Evolutionary conservation across 371 early-diverging fungal genomes (phyloP).

Genomic region (Blakeslea trispora): DNA sequence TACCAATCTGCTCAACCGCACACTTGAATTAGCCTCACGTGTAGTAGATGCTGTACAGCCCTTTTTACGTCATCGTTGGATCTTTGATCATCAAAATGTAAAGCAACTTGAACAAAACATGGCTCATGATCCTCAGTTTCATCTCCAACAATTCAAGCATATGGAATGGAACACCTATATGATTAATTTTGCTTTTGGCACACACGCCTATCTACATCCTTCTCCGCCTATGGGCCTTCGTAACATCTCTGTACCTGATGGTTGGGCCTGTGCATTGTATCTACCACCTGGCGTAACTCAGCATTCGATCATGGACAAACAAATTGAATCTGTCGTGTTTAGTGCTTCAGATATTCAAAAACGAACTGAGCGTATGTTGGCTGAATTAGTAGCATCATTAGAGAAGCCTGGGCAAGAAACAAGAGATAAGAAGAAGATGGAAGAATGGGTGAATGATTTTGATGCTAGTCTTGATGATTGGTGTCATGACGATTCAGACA

Average conservation of each 20-base stretch:
- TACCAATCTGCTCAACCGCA: slow-evolving; percentile 26
- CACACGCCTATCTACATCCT: slow-evolving; percentile 42
- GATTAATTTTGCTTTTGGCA: slow-evolving; percentile 46
- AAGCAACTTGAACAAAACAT: slow-evolving; percentile 22
- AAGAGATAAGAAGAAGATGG: slow-evolving; percentile 38
- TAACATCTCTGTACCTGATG: slow-evolving; percentile 35
- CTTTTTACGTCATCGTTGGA: slow-evolving; percentile 41
- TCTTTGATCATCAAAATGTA: slow-evolving; percentile 43
- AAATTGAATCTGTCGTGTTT: slow-evolving; percentile 48
- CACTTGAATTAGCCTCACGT: slow-evolving; percentile 37
- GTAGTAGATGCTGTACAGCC: slow-evolving; percentile 40
- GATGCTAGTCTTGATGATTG: slow-evolving; percentile 57
- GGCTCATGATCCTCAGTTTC: slow-evolving; percentile 27
- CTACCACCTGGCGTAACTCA: slow-evolving; percentile 28
- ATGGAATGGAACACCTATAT: slow-evolving; percentile 47
- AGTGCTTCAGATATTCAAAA: slow-evolving; percentile 49
- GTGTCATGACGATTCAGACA: slow-evolving; percentile 53
- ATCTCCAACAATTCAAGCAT: slow-evolving; percentile 15
- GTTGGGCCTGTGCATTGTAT: slow-evolving; percentile 50
- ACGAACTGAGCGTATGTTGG: slow-evolving; percentile 48
- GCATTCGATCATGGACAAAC: slow-evolving; percentile 40
- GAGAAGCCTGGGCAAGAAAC: slow-evolving; percentile 40
- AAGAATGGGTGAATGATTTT: slow-evolving; percentile 54
- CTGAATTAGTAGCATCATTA: slow-evolving; percentile 32
- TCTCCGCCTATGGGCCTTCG: slow-evolving; percentile 30